phyloP scores from a whole-genome alignment of 2,329 filamentous ascomycete species.

The Chaetomiaceae sp. region DNA sequence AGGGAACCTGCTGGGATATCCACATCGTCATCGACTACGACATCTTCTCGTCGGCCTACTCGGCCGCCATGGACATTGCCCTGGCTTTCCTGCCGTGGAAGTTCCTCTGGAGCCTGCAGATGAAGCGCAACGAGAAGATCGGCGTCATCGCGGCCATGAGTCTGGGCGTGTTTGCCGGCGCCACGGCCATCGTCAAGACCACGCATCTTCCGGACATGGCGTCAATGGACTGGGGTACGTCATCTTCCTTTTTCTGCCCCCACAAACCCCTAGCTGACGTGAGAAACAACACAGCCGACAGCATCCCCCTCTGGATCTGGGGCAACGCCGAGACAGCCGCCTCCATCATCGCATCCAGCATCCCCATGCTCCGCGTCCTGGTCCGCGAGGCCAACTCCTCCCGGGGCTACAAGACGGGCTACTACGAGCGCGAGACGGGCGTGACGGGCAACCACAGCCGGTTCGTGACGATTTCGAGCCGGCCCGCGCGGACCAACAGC shows the following conservation, averaged over 20 bases:
- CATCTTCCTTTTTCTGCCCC: too few species aligned
- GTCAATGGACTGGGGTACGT: neutral
- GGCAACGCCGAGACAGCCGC: constrained; percentile 44
- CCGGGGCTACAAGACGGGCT: neutral
- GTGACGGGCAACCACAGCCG: neutral
- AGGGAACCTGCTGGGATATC: constrained; percentile 27
- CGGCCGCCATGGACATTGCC: constrained; percentile 39
- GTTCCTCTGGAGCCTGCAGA: constrained; percentile 45
- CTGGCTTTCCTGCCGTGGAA: constrained; percentile 48
- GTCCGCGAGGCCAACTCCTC: constrained; percentile 35
- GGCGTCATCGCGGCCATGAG: constrained; percentile 49
- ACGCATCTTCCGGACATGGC: neutral
- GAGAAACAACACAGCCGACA: neutral
- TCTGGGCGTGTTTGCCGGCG: constrained; percentile 41
- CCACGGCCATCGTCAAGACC: neutral
- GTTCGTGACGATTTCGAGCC: neutral
- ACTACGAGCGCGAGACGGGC: neutral
- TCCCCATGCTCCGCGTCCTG: constrained; percentile 47
- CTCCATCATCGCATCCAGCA: constrained; percentile 52
- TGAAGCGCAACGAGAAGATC: constrained; percentile 45
- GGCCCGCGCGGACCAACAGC: neutral
- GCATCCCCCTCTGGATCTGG: constrained; percentile 1
- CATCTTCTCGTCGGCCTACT: constrained; percentile 8
- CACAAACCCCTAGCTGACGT: too few species aligned
- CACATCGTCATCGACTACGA: neutral